A percentile compares a stretch with the other conserved stretches of the same genome.
Evolutionary conservation across 176 grass and related monocot genomes (phyloP).

Genomic region (Secale cereale): DNA sequence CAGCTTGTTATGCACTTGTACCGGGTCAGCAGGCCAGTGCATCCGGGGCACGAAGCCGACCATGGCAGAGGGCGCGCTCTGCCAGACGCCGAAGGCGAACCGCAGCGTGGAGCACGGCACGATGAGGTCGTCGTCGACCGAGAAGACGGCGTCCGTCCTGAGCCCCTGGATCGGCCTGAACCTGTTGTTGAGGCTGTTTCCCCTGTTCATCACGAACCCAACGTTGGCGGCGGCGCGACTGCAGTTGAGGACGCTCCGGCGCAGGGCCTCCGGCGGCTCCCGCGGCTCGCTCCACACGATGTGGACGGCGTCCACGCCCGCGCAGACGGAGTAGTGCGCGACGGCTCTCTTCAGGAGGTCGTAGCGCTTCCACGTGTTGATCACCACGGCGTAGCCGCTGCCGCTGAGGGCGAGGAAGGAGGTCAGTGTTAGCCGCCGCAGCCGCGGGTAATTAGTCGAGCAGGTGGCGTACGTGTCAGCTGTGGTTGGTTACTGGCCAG

Average conservation of each 20-base stretch:
- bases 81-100: conserved; percentile 73
- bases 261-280: conserved; percentile 47
- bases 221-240: neutral
- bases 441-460: neutral
- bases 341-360: conserved; percentile 58
- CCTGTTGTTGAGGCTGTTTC: conserved; percentile 83
- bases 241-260: conserved; percentile 21
- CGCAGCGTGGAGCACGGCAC: conserved; percentile 69
- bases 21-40: conserved; percentile 59
- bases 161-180: conserved; percentile 71
- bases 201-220: conserved; percentile 49
- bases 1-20: neutral
- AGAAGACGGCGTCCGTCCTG: conserved; percentile 67
- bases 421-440: neutral
- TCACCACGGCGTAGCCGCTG: conserved; percentile 65
- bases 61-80: conserved; percentile 57
- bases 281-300: conserved; percentile 88
- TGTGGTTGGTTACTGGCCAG: neutral
- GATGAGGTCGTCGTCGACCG: conserved; percentile 91
- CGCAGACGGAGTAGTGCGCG: conserved; percentile 67
- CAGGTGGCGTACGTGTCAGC: neutral
- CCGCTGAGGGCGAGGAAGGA: neutral
- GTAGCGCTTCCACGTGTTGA: conserved; percentile 89
- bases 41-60: conserved; percentile 89
- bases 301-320: conserved; percentile 59